Evolutionary conservation across 179 eudicot genomes (phyloP).

Genomic region (Silene vulgaris): DNA sequence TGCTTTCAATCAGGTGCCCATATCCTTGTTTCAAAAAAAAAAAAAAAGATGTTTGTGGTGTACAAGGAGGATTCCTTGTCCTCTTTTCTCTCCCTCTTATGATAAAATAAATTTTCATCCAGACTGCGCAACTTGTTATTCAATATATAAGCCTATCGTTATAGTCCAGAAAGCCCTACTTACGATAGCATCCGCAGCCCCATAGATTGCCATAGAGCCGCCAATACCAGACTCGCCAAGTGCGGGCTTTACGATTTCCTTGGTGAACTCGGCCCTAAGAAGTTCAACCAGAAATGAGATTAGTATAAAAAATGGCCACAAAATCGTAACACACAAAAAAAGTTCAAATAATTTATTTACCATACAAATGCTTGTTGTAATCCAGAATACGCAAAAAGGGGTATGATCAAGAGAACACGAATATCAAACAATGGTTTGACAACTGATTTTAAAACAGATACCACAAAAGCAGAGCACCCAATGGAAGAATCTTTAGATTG

Average conservation of each 20-base stretch:
- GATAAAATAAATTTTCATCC: not conserved
- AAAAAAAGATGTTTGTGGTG: not conserved
- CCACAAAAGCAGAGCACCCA: conserved; percentile 39
- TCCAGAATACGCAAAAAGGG: conserved; percentile 94
- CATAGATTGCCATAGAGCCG: conserved; percentile 91
- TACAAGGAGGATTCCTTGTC: not conserved
- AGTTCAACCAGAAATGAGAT: conserved; percentile 4
- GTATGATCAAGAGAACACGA: conserved; percentile 71
- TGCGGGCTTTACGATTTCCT: conserved; percentile 69
- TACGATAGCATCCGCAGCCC: conserved; percentile 86
- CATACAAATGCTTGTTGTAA: conserved; percentile 96
- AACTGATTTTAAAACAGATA: conserved; percentile 49
- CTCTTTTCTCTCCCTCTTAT: not conserved
- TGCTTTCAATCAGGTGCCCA: too few species aligned
- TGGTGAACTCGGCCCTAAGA: conserved; percentile 82
- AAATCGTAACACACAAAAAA: not conserved
- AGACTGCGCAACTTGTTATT: not conserved
- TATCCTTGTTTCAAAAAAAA: too few species aligned
- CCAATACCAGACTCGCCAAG: conserved; percentile 92
- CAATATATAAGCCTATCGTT: conserved; percentile 6
- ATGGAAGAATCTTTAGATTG: conserved; percentile 37
- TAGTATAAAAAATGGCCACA: not conserved
- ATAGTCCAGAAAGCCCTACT: conserved; percentile 29
- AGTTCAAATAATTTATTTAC: conserved; percentile 32
- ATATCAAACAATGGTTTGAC: conserved; percentile 54